These are phyloP conservation scores for Neofusicoccum sp. DNA, from an alignment of 2,329 filamentous ascomycete species.

Conservation along the genomic window DNA sequence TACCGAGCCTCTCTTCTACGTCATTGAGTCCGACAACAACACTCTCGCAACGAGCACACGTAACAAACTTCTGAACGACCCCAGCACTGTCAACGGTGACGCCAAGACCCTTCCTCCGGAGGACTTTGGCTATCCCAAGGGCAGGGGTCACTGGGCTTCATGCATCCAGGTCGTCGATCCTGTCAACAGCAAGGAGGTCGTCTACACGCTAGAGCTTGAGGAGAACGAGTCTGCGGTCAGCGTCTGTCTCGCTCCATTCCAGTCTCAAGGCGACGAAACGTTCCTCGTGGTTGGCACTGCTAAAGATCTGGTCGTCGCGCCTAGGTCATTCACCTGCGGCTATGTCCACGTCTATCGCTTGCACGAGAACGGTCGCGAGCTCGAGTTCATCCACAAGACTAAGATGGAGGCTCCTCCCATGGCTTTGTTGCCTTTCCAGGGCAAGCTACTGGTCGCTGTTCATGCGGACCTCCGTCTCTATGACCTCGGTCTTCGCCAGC, in stretches of 20 bases:
- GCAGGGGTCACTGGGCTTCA: conserved; percentile 86
- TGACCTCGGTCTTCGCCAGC: conserved; percentile 87
- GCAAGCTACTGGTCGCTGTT: conserved; percentile 80
- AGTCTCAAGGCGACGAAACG: conserved; percentile 81
- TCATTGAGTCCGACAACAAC: conserved; percentile 91
- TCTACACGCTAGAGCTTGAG: conserved; percentile 76
- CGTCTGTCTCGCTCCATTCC: conserved; percentile 78
- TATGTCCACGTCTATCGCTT: conserved; percentile 93
- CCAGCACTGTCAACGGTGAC: conserved; percentile 36
- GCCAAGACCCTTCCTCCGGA: conserved; percentile 65
- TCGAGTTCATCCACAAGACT: conserved; percentile 96
- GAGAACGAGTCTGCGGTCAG: conserved; percentile 92
- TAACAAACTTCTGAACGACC: conserved; percentile 70
- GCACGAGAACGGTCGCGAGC: conserved; percentile 76
- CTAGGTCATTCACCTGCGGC: conserved; percentile 71
- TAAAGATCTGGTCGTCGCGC: conserved; percentile 80
- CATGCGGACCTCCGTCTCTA: conserved; percentile 82
- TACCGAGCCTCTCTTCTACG: conserved; percentile 85
- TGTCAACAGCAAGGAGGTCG: conserved; percentile 63
- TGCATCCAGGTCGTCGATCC: conserved; percentile 93
- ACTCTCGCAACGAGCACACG: conserved; percentile 78
- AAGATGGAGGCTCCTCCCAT: conserved; percentile 85
- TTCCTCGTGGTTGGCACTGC: conserved; percentile 95
- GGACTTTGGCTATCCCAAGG: conserved; percentile 86
- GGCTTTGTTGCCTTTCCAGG: conserved; percentile 91